phyloP scores from a whole-genome alignment of 2,329 filamentous ascomycete genomes.

The Colletotrichum higginsianum region DNA sequence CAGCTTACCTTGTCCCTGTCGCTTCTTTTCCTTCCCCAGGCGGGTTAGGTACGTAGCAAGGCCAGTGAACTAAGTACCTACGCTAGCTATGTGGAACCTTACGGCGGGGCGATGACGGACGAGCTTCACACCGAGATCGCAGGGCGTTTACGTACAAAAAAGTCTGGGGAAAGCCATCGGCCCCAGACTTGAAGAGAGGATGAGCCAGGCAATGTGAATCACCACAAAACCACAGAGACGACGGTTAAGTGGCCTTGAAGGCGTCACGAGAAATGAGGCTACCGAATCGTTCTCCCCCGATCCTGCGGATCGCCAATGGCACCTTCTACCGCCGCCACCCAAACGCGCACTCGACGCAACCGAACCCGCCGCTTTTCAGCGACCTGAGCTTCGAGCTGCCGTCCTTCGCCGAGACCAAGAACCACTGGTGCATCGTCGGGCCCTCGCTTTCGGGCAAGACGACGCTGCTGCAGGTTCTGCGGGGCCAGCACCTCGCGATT shows the following conservation, averaged over 20 bases:
- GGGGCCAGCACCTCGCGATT: conserved; percentile 81
- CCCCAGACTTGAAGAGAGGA: conserved; percentile 7
- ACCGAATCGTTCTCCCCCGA: conserved; percentile 59
- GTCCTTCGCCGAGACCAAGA: conserved; percentile 62
- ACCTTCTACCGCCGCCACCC: conserved; percentile 89
- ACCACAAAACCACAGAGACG: not conserved
- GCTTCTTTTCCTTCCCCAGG: conserved; percentile 17
- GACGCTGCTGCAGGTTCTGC: conserved; percentile 83
- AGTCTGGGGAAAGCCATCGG: conserved; percentile 36
- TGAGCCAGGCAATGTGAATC: not conserved
- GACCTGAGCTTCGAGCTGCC: conserved; percentile 80
- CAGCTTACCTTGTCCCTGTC: conserved; percentile 26
- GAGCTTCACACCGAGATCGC: conserved; percentile 39
- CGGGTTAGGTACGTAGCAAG: not conserved
- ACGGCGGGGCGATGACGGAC: conserved; percentile 31
- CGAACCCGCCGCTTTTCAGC: conserved; percentile 82
- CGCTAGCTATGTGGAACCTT: not conserved
- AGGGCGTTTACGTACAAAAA: conserved; percentile 34
- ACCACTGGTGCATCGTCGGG: conserved; percentile 89
- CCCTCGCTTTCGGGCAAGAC: conserved; percentile 85
- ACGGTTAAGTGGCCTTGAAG: not conserved
- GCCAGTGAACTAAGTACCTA: not conserved
- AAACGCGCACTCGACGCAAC: conserved; percentile 57
- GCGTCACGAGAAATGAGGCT: conserved; percentile 22
- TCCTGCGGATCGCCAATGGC: conserved; percentile 82